Conservation (phyloP, 345 rosid genomes). For the Eucalyptus guilfoylei region DNA sequence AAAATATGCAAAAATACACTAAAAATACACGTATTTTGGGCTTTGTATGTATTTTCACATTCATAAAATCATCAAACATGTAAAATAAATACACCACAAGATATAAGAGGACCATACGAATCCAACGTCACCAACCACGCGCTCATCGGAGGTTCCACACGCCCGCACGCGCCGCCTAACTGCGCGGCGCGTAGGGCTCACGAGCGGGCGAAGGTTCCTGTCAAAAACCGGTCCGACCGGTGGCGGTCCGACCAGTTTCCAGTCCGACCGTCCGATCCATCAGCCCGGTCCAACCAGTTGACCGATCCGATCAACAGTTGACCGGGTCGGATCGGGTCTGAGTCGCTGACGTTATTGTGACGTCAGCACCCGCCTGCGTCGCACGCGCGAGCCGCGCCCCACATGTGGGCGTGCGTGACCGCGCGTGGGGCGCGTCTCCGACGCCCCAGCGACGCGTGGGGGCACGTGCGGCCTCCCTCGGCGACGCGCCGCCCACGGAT, state of each 20-base stretch:
- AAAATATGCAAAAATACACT: too few relatives aligned
- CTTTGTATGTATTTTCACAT: too few relatives aligned
- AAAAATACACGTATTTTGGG: too few relatives aligned
- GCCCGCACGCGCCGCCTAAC: rapidly evolving
- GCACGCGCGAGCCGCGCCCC: rapidly evolving
- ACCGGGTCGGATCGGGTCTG: rapidly evolving
- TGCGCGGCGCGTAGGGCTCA: rapidly evolving
- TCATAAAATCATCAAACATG: too few relatives aligned
- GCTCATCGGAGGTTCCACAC: too few relatives aligned
- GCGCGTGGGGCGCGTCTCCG: rapidly evolving
- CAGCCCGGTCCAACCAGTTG: rapidly evolving
- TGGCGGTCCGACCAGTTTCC: too few relatives aligned
- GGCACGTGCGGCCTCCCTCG: rapidly evolving
- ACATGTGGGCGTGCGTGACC: rapidly evolving
- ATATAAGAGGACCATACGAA: too few relatives aligned
- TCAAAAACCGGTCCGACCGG: too few relatives aligned
- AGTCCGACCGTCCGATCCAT: too few relatives aligned
- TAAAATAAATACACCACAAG: too few relatives aligned
- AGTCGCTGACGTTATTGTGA: rapidly evolving
- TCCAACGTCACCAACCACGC: rapidly evolving
- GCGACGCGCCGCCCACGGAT: rapidly evolving
- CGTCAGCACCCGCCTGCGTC: too few relatives aligned
- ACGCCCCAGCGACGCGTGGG: rapidly evolving
- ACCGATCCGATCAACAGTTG: rapidly evolving
- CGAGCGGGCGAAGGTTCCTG: rapidly evolving